phyloP scores from a whole-genome alignment of 2,329 filamentous ascomycete species.

The Colletotrichum orbiculare region DNA sequence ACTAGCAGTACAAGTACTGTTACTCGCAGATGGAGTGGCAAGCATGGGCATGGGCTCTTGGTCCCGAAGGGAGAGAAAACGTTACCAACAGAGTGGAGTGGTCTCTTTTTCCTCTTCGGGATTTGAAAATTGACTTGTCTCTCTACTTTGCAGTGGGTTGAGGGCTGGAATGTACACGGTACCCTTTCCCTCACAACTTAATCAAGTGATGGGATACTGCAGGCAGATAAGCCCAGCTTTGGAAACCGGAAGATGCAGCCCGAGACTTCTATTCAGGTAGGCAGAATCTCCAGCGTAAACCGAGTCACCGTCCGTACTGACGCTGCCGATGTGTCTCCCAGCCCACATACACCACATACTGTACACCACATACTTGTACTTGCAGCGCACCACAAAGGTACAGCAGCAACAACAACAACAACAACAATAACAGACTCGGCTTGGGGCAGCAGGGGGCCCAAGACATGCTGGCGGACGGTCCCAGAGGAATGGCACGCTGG shows the following conservation, averaged over 20 bases:
- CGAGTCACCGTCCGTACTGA: too few relatives aligned
- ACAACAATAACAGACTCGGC: too few relatives aligned
- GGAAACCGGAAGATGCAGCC: too few relatives aligned
- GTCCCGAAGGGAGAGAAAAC: constrained; percentile 1
- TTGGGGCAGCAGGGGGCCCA: constrained; percentile 11
- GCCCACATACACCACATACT: too few relatives aligned
- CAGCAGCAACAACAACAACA: too few relatives aligned
- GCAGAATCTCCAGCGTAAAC: too few relatives aligned
- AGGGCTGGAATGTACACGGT: constrained; percentile 16
- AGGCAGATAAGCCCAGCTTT: too few relatives aligned
- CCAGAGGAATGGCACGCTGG: constrained; percentile 35
- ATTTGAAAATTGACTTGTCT: constrained; percentile 18
- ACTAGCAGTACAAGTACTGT: too few relatives aligned
- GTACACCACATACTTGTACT: too few relatives aligned
- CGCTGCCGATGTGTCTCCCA: too few relatives aligned
- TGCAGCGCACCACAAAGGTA: background rate
- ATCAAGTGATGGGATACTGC: background rate
- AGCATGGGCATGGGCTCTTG: background rate
- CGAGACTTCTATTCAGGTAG: too few relatives aligned
- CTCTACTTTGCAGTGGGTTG: constrained; percentile 5
- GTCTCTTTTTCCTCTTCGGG: constrained; percentile 8
- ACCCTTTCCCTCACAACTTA: constrained; percentile 12
- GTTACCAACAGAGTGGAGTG: constrained; percentile 13
- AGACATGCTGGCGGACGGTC: constrained; percentile 21
- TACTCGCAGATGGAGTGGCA: background rate